Evolutionary conservation across 2,329 filamentous ascomycete genomes (phyloP).

Genomic region (Aspergillus bombycis): DNA sequence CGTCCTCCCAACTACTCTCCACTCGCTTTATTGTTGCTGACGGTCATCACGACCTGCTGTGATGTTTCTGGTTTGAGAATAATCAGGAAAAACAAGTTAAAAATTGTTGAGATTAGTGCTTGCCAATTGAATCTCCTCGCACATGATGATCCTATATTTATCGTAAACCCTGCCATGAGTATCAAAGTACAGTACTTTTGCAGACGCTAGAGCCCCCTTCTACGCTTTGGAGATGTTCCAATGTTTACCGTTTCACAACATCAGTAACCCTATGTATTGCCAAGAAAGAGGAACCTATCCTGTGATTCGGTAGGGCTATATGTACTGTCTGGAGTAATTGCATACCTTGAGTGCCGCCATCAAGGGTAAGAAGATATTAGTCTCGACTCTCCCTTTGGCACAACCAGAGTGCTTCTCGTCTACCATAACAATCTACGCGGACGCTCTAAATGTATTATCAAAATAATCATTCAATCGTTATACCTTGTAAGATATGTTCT

Average conservation of each 20-base stretch:
- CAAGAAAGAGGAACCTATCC: neutral
- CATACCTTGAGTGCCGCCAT: neutral
- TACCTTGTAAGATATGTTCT: neutral
- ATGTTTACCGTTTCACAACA: neutral
- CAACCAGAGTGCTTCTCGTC: neutral
- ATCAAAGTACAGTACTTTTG: neutral
- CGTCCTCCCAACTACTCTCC: conserved; percentile 14
- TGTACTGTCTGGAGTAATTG: too few species aligned
- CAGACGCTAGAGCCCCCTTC: neutral
- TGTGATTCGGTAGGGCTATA: neutral
- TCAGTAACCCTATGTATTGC: neutral
- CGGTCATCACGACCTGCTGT: neutral
- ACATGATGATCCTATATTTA: neutral
- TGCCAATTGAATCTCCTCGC: conserved; percentile 14
- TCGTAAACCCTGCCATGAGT: neutral
- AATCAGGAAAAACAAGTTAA: conserved; percentile 4
- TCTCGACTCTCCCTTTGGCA: neutral
- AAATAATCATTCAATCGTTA: neutral
- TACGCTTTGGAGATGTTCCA: neutral
- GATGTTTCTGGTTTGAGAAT: conserved; percentile 4
- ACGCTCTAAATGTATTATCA: neutral
- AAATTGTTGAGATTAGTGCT: conserved; percentile 5
- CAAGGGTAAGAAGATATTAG: neutral
- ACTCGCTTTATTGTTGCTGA: conserved; percentile 11
- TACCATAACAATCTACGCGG: neutral